A percentile compares a stretch with the other conserved stretches of the same genome.
These are phyloP conservation scores for Uronychia setigera DNA, from an alignment of 73 alveolate species.

Conservation along the genomic window DNA sequence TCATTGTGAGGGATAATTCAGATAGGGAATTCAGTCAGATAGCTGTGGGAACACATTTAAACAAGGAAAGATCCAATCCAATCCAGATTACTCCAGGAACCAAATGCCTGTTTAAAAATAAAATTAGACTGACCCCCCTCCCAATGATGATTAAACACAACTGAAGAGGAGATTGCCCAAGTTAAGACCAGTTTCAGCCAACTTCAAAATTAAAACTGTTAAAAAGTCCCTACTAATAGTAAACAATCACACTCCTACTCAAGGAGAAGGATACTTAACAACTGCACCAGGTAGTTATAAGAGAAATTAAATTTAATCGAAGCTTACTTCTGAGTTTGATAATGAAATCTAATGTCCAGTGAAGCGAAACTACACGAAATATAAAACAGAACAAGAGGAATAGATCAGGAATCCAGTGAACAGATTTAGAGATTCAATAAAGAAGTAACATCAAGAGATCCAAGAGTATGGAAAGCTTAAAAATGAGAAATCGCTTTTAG, in stretches of 20 bases:
- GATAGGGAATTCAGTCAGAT: no score
- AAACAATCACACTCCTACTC: no score
- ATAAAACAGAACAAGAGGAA: not conserved
- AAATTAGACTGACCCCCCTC: no score
- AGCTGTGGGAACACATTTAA: no score
- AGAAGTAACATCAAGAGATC: no score
- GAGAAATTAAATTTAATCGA: not conserved
- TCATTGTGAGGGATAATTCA: no score
- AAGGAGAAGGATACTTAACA: no score
- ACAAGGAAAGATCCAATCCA: no score
- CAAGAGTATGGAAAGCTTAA: no score
- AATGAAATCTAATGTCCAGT: not conserved
- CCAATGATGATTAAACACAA: not conserved
- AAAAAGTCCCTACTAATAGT: not conserved
- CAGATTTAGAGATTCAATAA: not conserved
- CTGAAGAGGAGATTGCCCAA: not conserved
- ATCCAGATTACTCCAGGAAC: no score
- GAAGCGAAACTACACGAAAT: not conserved
- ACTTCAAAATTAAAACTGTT: not conserved
- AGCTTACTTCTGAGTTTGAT: not conserved
- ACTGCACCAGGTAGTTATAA: no score
- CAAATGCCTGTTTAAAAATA: no score
- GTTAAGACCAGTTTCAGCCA: not conserved
- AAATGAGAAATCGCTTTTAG: not conserved
- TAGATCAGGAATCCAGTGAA: not conserved